Evolutionary conservation across 352 stramenopile species (phyloP), one percentile per base, ranked within the genome.

Genomic region (Globisporangium megalacanthum): DNA sequence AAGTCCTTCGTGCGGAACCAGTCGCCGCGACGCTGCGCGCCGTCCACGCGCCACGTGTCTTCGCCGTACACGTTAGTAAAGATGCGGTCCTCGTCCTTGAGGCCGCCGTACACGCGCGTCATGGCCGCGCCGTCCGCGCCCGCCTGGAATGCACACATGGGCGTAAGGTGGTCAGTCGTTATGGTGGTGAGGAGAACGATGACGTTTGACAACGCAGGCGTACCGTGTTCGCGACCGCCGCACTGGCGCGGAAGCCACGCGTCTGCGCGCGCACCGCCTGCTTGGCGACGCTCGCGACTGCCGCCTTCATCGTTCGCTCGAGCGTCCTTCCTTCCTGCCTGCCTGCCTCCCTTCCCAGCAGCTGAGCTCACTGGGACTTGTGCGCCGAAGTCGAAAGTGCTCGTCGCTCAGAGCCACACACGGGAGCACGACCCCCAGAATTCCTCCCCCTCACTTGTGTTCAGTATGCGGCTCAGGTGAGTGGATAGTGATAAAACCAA

Each of bases 1-100:
- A 99, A 84, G 71, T 99, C 97, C 78, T 99, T 99, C 49, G 91
- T 97, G 66, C 85, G 82, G 70, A 89, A 78, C 92, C 97, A 99
- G 81, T 99, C 97, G 46, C 97, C 97, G 48, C 97, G 94, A 70
- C 96, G 96, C 65, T 96, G 51, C 7, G 84, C 85, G 50, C 83
- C 86, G 29, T 95, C 83, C 33, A 94, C 68, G 37, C 86, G 86
- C 84, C 86, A 95, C 58, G 89, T 95, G 64, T 94, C 73, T 71
- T 99, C 97, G 52, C 97, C 97, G 79, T 99, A 99, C 19, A 99
- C 71, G 74, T 99, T 99, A 52, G 96, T 99, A 77, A 99, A 99
- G 72, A 99, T 99, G 47, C 97, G 90, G 75, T 99, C 97, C 72
- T 99, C 92, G 80, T 99, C 97, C 60, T 97, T 92, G 20, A 99